These are phyloP conservation scores for Tetrahymena malaccensis DNA, from an alignment of 73 alveolate species.

Conservation along the genomic window DNA sequence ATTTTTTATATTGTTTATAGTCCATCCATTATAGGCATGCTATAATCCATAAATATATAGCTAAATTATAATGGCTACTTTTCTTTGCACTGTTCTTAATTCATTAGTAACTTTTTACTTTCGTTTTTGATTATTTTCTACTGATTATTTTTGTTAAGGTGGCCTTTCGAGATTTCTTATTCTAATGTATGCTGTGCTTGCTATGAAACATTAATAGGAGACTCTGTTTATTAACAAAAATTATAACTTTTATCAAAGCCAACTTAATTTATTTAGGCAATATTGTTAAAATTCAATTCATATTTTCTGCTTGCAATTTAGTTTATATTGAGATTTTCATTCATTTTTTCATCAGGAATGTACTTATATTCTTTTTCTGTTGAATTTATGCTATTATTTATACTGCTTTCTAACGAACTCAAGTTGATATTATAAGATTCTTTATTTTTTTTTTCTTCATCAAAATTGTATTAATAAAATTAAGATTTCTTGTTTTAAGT, in stretches of 20 bases:
- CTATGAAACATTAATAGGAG: not conserved
- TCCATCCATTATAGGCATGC: not conserved
- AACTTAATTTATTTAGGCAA: no score
- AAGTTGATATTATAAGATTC: not conserved
- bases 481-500: not conserved
- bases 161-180: no score
- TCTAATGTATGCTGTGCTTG: no score
- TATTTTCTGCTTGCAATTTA: not conserved
- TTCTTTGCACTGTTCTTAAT: no score
- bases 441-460: not conserved
- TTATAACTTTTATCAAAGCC: no score
- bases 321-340: not conserved
- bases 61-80: not conserved
- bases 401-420: not conserved
- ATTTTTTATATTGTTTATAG: not conserved
- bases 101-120: no score
- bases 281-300: not conserved
- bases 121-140: no score
- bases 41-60: not conserved
- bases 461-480: not conserved
- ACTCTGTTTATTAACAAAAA: not conserved
- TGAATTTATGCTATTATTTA: not conserved
- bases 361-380: not conserved
- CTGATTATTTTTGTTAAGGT: no score
- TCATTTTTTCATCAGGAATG: not conserved